These are phyloP conservation scores for Lunularia cruciata DNA, from an alignment of 225 moss, liverwort and hornwort species.

Conservation along the genomic window DNA sequence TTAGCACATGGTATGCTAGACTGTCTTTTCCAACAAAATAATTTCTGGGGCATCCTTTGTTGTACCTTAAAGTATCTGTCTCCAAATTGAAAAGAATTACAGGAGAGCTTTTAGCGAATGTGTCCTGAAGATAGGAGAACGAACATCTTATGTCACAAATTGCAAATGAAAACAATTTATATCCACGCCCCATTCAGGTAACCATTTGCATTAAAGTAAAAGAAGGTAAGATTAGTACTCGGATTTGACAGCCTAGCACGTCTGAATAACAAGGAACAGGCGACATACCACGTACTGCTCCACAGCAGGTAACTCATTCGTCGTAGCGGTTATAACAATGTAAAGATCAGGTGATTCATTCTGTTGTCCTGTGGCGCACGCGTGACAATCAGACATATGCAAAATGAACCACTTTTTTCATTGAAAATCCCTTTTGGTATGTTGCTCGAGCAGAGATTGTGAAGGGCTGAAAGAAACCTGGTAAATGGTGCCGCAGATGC, in stretches of 20 bases:
- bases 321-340: slow-evolving; percentile 69
- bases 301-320: slow-evolving; percentile 92
- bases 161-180: no score
- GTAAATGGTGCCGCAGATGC: not conserved
- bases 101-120: slow-evolving; percentile 54
- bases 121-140: slow-evolving; percentile 30
- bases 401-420: not conserved
- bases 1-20: no score
- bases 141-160: no score
- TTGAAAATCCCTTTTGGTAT: no score
- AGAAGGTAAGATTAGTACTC: no score
- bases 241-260: no score
- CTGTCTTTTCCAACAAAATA: no score
- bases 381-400: not conserved
- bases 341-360: slow-evolving; percentile 52
- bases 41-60: no score
- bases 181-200: no score
- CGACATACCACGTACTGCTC: slow-evolving; percentile 76
- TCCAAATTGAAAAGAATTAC: slow-evolving; percentile 86
- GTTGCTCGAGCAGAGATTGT: no score
- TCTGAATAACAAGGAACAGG: no score
- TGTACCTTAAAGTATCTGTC: slow-evolving; percentile 78
- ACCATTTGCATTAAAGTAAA: no score
- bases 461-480: not conserved
- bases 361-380: slow-evolving; percentile 43